Base-by-base conservation (phyloP, 1,284 basidiomycete genomes). In the Austroboletus niveus region DNA sequence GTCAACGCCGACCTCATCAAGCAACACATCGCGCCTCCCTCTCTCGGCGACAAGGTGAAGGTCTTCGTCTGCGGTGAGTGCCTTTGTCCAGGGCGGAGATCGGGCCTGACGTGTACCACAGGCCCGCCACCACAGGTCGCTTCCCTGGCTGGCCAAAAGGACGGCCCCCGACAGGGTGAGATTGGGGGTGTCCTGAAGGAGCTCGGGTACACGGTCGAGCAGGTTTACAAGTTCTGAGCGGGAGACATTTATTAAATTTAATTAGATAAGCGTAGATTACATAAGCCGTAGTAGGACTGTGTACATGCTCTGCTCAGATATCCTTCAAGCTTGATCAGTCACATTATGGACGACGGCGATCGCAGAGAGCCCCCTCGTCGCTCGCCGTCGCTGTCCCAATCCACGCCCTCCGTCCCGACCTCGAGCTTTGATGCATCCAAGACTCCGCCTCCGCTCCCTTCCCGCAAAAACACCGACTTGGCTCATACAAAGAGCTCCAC, bases 41-140 rank as follows among this genome's bases (percentile, higher is more conserved):
- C 76, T 10, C 70, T 85, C 44, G 85, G 81, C 6, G 82, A 90
- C 55, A 95, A 94, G 74, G 78, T 92, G 64, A 94, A 94, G 75
- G 75, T 96, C 48, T 93, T 94, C 68, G 75, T 98, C 32, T 98
- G 95, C 66, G 94, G 90, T 80, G 66, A 53, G 77, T 66, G 22
- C 15, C 22, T 35, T 40, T 31, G 3, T 17, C 6, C n/a, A n/a
- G 4, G 20, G n/a, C 15, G 17, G 31, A 22, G n/a, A 24, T 15
- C 42, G 45, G 42, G 8, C 31, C 15, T 50, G 48, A 58, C 40
- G 27, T 14, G 31, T 9, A 20, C 11, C 38, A 29, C 57, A 89
- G 87, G 88, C 10, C 92, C 94, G n/a, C 93, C 94, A 36, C 81
- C 80, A 8, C 92, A 96, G 69, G 86, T 96, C 31, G 79, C 77